phyloP scores from a whole-genome alignment of 1,139 yeast species.

The Kodamaea derodonti region DNA sequence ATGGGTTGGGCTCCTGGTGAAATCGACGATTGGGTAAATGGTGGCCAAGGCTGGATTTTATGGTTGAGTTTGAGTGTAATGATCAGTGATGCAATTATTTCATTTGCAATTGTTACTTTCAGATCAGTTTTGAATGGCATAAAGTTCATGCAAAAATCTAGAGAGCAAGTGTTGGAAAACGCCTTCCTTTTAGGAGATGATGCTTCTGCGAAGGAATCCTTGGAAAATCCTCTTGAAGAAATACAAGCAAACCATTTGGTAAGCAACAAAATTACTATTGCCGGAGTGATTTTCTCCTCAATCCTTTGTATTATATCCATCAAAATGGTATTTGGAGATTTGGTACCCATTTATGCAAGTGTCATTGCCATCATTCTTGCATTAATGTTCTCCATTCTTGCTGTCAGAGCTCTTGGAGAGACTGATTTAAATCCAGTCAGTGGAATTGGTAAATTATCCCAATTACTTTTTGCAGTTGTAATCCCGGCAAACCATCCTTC shows the following conservation, averaged over 20 bases:
- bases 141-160: slow-evolving; percentile 5
- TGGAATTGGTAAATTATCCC: slow-evolving; percentile 93
- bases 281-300: slow-evolving; percentile 65
- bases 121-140: slow-evolving; percentile 31
- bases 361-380: slow-evolving; percentile 71
- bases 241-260: slow-evolving; percentile 43
- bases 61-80: slow-evolving; percentile 92
- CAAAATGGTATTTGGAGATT: slow-evolving; percentile 60
- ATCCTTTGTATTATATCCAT: slow-evolving; percentile 64
- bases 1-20: slow-evolving; percentile 87
- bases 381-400: slow-evolving; percentile 72
- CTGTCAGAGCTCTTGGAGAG: slow-evolving; percentile 92
- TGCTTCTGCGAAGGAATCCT: slow-evolving; percentile 1
- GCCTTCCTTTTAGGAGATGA: background rate
- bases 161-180: background rate
- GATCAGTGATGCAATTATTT: slow-evolving; percentile 88
- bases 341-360: slow-evolving; percentile 70
- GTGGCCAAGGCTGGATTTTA: slow-evolving; percentile 96
- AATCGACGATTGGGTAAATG: slow-evolving; percentile 86
- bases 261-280: slow-evolving; percentile 43
- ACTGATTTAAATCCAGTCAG: slow-evolving; percentile 96
- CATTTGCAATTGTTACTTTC: slow-evolving; percentile 62
- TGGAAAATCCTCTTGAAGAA: slow-evolving; percentile 5
- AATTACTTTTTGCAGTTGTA: slow-evolving; percentile 76
- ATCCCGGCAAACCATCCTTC: slow-evolving; percentile 79